Evolutionary conservation across 768 basidiomycete species (phyloP).

Genomic region (Hemileccinum impolitum): DNA sequence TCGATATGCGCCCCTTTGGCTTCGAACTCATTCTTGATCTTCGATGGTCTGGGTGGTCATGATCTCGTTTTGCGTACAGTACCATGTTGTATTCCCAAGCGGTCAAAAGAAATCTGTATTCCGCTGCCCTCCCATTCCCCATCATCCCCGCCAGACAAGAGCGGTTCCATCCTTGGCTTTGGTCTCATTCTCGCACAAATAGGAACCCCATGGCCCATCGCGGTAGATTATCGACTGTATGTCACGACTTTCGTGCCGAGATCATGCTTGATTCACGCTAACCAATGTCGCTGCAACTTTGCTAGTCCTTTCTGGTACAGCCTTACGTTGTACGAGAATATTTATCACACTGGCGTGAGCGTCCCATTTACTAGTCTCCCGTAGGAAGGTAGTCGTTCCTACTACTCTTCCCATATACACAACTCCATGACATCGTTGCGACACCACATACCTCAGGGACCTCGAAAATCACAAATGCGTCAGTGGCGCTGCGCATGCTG

Average conservation of each 20-base stretch:
- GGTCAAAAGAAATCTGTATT: conserved; percentile 13
- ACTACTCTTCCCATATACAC: neutral
- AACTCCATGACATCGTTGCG: neutral
- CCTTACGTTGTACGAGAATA: neutral
- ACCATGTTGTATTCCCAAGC: conserved; percentile 20
- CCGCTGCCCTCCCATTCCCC: conserved; percentile 1
- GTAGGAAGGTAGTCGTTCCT: too few relatives aligned
- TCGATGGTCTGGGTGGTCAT: conserved; percentile 49
- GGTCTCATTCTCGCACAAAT: neutral
- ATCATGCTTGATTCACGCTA: neutral
- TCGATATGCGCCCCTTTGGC: conserved; percentile 72
- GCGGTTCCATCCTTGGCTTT: neutral
- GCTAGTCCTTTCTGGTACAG: neutral
- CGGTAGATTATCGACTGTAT: neutral
- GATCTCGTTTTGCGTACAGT: conserved; percentile 9
- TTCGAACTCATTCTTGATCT: conserved; percentile 73
- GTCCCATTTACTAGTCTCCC: neutral
- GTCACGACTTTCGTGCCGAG: neutral
- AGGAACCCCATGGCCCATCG: neutral
- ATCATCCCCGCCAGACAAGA: too few relatives aligned
- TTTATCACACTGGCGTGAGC: neutral
- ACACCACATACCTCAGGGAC: neutral
- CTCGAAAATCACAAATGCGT: neutral
- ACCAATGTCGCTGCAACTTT: neutral
- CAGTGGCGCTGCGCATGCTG: neutral